Percentiles rank a stretch among this genome's conserved stretches.
Conservation (phyloP, 345 rosid species). For the Punica granatum region DNA sequence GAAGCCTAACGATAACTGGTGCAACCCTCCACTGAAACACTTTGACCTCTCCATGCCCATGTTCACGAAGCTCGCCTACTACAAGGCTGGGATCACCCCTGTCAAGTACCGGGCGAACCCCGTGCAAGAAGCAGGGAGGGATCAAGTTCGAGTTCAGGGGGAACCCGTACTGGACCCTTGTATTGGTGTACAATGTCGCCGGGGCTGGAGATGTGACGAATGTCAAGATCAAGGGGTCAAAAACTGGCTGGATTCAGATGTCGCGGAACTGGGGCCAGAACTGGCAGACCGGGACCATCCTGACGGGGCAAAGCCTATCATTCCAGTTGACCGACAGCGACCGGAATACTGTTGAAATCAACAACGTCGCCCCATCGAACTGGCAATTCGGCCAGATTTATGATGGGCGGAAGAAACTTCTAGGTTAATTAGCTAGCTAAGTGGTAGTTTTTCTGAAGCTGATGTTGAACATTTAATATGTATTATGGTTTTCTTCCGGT, state of each 20-base stretch:
- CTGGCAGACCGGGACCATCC: conserved; percentile 4
- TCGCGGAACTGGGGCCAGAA: conserved; percentile 11
- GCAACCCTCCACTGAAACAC: conserved; percentile 13
- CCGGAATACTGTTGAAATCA: background rate
- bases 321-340: conserved; percentile 3
- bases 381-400: conserved; percentile 5
- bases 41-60: conserved; percentile 8
- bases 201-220: conserved; percentile 3
- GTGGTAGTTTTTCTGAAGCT: too few relatives aligned
- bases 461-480: too few relatives aligned
- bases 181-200: background rate
- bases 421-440: too few relatives aligned
- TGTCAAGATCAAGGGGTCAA: conserved; percentile 5
- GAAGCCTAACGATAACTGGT: conserved; percentile 1
- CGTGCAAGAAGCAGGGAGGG: conserved; percentile 6
- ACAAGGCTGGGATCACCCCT: conserved; percentile 8
- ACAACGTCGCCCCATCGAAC: background rate
- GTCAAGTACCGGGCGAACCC: background rate
- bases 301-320: conserved; percentile 4
- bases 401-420: background rate
- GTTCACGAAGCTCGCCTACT: conserved; percentile 7
- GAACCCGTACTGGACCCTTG: conserved; percentile 5
- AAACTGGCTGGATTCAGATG: background rate
- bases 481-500: too few relatives aligned
- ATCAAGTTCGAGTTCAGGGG: conserved; percentile 12